Base-by-base conservation (phyloP, 2,329 filamentous ascomycete genomes). In the Colletotrichum tropicale region DNA sequence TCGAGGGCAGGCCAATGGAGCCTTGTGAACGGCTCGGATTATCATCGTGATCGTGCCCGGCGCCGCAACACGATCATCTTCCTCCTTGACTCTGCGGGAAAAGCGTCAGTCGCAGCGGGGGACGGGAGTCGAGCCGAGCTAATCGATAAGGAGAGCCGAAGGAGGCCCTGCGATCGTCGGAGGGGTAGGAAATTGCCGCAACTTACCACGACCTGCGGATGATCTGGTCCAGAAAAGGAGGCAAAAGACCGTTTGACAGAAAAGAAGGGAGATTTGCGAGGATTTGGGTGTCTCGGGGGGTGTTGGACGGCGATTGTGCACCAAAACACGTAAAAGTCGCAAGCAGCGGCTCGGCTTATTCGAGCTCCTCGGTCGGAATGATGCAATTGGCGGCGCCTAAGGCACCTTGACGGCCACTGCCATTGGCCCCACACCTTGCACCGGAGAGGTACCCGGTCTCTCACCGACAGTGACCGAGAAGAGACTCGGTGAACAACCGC, bases 21-120 rank as follows among this genome's bases (percentile, higher is more conserved):
- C 62, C 71, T 66, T 76, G 21, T 74, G 67, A n/a, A 71, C 55
- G 71, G 71, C 74, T 75, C 74, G 66, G 61, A 75, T 70, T 70
- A 76, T 75, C 74, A 76, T 76, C 71, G 74, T 76, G 68, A 36
- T 74, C 74, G 74, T 76, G 70, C 70, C 18, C 65, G 34, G 34
- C 65, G 74, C 52, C 74, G 71, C 71, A 75, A 30, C 24, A 70
- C 71, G 55, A 75, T 71, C 74, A 76, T 76, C 36, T 76, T 76
- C 13, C 34, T 68, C 21, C 52, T 36, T n/a, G 10, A 15, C 16
- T 65, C 74, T 76, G 43, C 43, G 48, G 3, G 32, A 16, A 62
- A 26, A 12, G n/a, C 21, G 64, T 76, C 58, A 76, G 70, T 70
- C 32, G 16, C 28, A 21, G 56, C 52, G 38, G 64, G 13, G 60